phyloP scores from a whole-genome alignment of 2,329 filamentous ascomycete genomes.

The Colletotrichum sp. region DNA sequence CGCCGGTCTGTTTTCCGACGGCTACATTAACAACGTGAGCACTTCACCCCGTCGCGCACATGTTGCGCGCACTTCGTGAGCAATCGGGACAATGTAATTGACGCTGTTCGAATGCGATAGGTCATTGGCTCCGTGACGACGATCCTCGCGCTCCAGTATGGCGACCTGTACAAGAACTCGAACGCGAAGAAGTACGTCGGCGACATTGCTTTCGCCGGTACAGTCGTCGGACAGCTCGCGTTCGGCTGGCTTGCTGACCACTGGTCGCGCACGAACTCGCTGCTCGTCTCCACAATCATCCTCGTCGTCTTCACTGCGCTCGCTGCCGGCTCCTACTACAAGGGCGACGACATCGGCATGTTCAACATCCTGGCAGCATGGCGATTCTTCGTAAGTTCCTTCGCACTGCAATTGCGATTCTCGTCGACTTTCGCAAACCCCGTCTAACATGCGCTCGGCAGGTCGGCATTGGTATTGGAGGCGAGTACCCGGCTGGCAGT shows the following conservation, averaged over 20 bases:
- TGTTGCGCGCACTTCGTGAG: accelerated
- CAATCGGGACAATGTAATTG: not conserved
- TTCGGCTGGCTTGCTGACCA: constrained; percentile 85
- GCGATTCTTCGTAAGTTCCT: constrained; percentile 74
- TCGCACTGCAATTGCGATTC: accelerated
- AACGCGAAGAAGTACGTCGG: constrained; percentile 75
- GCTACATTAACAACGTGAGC: constrained; percentile 84
- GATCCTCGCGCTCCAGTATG: constrained; percentile 73
- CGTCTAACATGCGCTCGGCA: not conserved
- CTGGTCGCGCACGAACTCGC: constrained; percentile 82
- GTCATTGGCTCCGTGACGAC: constrained; percentile 90
- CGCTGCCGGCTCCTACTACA: constrained; percentile 76
- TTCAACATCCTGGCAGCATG: constrained; percentile 80
- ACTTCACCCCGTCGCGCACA: not conserved
- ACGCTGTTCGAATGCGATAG: constrained; percentile 40
- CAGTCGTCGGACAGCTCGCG: constrained; percentile 79
- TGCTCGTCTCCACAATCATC: constrained; percentile 82
- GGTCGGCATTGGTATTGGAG: constrained; percentile 27
- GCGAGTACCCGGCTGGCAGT: constrained; percentile 82
- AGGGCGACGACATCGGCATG: constrained; percentile 72
- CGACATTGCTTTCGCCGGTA: constrained; percentile 86
- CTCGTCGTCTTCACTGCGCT: constrained; percentile 86
- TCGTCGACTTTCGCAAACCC: not conserved
- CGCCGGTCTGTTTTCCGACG: constrained; percentile 88
- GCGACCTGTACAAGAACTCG: constrained; percentile 70